A percentile compares a stretch with the other conserved stretches of the same genome.
Conservation (phyloP, 495 filamentous ascomycete species). For the Stereocaulon alpinum region DNA sequence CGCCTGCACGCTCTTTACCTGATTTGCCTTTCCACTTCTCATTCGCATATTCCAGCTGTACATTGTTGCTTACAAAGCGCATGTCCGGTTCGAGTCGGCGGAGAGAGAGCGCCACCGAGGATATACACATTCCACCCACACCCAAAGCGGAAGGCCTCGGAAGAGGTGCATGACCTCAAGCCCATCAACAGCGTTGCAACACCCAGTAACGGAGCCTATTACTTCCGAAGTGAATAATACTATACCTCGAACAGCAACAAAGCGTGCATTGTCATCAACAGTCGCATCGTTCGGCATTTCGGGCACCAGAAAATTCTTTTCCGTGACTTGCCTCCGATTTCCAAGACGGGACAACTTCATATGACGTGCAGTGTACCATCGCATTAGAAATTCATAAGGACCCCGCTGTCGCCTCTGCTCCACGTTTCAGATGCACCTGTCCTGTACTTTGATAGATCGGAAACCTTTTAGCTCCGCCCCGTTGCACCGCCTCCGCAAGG, state of each 20-base stretch:
- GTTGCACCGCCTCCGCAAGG: conserved; percentile 4
- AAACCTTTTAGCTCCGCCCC: conserved; percentile 1
- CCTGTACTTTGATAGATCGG: neutral
- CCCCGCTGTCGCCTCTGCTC: neutral
- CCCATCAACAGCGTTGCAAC: neutral
- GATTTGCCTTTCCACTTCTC: neutral
- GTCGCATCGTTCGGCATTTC: neutral
- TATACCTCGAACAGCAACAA: neutral
- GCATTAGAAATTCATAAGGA: conserved; percentile 1
- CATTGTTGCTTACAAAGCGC: neutral
- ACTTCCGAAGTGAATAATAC: conserved; percentile 2
- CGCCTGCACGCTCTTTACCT: neutral
- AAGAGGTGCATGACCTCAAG: neutral
- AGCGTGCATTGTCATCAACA: neutral
- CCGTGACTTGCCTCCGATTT: neutral
- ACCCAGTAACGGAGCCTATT: neutral
- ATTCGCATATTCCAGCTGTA: neutral
- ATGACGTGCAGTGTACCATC: neutral
- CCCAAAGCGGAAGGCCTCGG: conserved; percentile 2
- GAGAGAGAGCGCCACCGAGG: neutral
- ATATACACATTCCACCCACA: conserved; percentile 4
- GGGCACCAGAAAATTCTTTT: neutral
- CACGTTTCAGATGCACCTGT: neutral
- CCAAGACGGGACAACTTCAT: neutral
- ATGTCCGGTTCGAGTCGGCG: neutral